Evolutionary conservation across 495 filamentous ascomycete genomes (phyloP), one percentile per base, ranked within the genome.

Genomic region (Melanomma pulvis-pyrius): DNA sequence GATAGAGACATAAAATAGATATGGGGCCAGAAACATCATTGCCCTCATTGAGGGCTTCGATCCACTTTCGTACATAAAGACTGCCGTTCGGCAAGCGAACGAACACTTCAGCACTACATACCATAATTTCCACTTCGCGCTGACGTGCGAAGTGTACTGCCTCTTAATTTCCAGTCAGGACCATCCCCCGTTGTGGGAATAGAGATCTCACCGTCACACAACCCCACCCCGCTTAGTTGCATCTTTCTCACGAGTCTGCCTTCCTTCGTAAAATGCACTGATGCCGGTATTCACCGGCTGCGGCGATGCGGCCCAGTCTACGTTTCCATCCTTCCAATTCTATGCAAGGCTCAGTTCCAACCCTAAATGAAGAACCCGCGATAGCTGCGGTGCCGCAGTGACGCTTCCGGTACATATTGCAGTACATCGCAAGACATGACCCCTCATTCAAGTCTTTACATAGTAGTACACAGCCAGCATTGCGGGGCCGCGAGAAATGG

Each of bases 181-280:
- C 17, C 17, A 41, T 17, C 8, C 9, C 17, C 48, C 48, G 48
- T 25, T 25, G 48, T 51, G 22, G 48, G 26, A 51, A 51, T 51
- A 51, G 7, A 51, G 48, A 9, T 51, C 48, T 51, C 48, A 51
- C 48, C n/a, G 48, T 51, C 48, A 22, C 51, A 54, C 28, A 17
- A 17, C 39, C 17, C 17, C 2, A 15, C 39, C 13, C 39, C 39
- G 39, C 39, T 44, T 44, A 44, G 39, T 6, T 44, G 39, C 39
- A 44, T 44, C 5, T 44, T 44, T n/a, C 8, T 11, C 39, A 44
- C 39, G 32, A 36, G 32, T 36, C 32, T 36, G 32, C 13, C 32
- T 36, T 6, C 13, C 13, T 36, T 44, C n/a, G n/a, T n/a, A n/a
- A n/a, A 2, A n/a, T 12, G 17, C 39, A 44, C 17, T 44, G 8